A percentile compares a stretch with the other conserved stretches of the same genome.
phyloP scores from a whole-genome alignment of 2,329 filamentous ascomycete species.

The Aspergillus latus region DNA sequence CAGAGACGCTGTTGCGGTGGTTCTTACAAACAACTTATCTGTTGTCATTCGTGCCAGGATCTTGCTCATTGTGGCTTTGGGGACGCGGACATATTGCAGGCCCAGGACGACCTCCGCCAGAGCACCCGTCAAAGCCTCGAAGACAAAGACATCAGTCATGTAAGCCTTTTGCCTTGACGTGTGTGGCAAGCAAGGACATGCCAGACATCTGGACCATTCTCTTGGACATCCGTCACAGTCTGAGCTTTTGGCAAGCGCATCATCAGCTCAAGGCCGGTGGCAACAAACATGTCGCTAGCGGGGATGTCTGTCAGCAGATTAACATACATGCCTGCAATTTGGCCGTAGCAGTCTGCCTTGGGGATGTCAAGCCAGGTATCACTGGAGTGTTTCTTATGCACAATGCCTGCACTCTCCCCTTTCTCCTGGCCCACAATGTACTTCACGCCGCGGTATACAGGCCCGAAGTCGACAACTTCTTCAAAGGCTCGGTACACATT shows the following conservation, averaged over 20 bases:
- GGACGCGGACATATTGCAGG: conserved; percentile 25
- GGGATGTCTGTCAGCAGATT: background rate
- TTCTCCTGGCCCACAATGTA: background rate
- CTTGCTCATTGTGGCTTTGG: conserved; percentile 22
- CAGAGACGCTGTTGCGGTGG: background rate
- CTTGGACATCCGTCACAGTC: background rate
- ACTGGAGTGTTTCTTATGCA: background rate
- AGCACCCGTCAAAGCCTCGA: conserved; percentile 25
- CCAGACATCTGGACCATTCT: conserved; percentile 13
- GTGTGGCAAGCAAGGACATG: conserved; percentile 27
- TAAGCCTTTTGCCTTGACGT: conserved; percentile 19
- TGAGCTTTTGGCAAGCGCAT: conserved; percentile 23
- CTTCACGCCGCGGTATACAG: conserved; percentile 2
- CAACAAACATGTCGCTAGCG: conserved; percentile 28
- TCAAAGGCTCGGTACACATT: conserved; percentile 20
- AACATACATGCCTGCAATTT: background rate
- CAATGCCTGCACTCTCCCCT: background rate
- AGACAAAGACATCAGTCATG: conserved; percentile 34
- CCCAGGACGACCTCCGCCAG: conserved; percentile 32
- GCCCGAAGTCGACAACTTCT: conserved; percentile 14
- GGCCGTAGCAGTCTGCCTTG: background rate
- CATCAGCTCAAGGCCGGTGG: conserved; percentile 27
- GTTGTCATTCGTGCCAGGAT: conserved; percentile 12
- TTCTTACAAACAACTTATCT: background rate
- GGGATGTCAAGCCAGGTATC: conserved; percentile 8